These are phyloP conservation scores for Fabrea salina DNA, from an alignment of 169 alveolate species.

Conservation along the genomic window DNA sequence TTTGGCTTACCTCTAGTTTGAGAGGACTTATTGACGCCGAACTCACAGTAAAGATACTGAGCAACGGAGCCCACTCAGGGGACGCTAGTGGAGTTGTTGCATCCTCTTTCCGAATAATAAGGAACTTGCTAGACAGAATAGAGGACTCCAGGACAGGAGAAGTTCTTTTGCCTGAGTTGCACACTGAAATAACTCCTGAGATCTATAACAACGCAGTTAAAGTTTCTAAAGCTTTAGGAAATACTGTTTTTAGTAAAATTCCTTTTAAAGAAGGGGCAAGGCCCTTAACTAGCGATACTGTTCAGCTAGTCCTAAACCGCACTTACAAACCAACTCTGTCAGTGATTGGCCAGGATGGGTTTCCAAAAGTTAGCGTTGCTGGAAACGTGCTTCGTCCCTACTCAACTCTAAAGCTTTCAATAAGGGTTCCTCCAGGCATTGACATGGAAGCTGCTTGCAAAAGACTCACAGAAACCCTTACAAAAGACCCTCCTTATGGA, in stretches of 20 bases:
- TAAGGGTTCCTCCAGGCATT: slow-evolving; percentile 76
- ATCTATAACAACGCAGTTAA: slow-evolving; percentile 58
- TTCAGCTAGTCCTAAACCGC: slow-evolving; percentile 33
- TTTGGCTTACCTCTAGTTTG: slow-evolving; percentile 80
- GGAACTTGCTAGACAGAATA: slow-evolving; percentile 66
- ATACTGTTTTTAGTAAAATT: slow-evolving; percentile 32
- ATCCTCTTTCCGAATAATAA: slow-evolving; percentile 70
- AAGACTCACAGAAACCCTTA: slow-evolving; percentile 45
- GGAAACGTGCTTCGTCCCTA: slow-evolving; percentile 80
- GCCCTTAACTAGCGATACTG: slow-evolving; percentile 45
- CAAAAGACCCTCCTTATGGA: slow-evolving; percentile 73
- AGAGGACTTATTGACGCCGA: slow-evolving; percentile 66
- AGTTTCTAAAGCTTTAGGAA: slow-evolving; percentile 56
- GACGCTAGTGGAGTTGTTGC: slow-evolving; percentile 84
- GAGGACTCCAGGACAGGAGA: slow-evolving; percentile 75
- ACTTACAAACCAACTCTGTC: slow-evolving; percentile 67
- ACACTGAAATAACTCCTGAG: slow-evolving; percentile 59
- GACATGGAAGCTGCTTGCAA: slow-evolving; percentile 51
- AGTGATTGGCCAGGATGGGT: slow-evolving; percentile 71
- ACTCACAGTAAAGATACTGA: slow-evolving; percentile 59
- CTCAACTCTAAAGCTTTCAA: slow-evolving; percentile 55
- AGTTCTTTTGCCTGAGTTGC: slow-evolving; percentile 43
- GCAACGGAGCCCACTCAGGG: slow-evolving; percentile 78
- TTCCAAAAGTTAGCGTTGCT: slow-evolving; percentile 68
- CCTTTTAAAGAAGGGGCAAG: slow-evolving; percentile 45